phyloP scores from a whole-genome alignment of 176 grass and related monocot genomes.

The Canna indica region DNA sequence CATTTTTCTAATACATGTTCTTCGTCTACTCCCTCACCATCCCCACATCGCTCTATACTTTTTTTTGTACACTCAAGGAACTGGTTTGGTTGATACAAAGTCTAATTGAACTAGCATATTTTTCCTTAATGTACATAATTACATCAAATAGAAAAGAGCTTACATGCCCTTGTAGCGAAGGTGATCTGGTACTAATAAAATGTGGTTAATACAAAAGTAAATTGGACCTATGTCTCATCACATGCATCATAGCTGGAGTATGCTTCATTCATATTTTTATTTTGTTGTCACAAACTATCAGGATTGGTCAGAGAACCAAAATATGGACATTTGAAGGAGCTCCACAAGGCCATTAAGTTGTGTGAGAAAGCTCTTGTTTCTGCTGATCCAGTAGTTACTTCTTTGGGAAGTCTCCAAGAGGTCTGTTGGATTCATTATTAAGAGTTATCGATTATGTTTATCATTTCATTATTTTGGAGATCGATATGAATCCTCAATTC shows the following conservation, averaged over 20 bases:
- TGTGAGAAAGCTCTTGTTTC: slow-evolving; percentile 84
- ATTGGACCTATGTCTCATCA: neutral
- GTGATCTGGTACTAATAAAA: too few relatives aligned
- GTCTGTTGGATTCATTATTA: slow-evolving; percentile 20
- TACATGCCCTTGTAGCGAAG: too few relatives aligned
- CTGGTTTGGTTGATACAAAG: neutral
- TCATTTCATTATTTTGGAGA: neutral
- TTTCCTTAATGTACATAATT: neutral
- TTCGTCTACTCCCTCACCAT: too few relatives aligned
- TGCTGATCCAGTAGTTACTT: slow-evolving; percentile 66
- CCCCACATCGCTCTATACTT: too few relatives aligned
- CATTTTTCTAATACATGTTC: too few relatives aligned
- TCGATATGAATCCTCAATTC: neutral
- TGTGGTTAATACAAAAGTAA: neutral
- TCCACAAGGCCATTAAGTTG: slow-evolving; percentile 91
- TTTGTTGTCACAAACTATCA: slow-evolving; percentile 17
- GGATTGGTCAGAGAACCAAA: slow-evolving; percentile 88
- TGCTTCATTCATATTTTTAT: neutral
- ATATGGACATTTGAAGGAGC: slow-evolving; percentile 88
- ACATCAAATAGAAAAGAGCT: too few relatives aligned
- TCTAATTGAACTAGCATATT: neutral
- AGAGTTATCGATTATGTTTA: neutral
- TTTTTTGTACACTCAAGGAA: neutral
- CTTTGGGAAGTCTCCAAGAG: slow-evolving; percentile 89
- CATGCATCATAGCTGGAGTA: neutral